Base-by-base conservation (phyloP, 129 eudicot genomes). In the Ambrosia trifida region DNA sequence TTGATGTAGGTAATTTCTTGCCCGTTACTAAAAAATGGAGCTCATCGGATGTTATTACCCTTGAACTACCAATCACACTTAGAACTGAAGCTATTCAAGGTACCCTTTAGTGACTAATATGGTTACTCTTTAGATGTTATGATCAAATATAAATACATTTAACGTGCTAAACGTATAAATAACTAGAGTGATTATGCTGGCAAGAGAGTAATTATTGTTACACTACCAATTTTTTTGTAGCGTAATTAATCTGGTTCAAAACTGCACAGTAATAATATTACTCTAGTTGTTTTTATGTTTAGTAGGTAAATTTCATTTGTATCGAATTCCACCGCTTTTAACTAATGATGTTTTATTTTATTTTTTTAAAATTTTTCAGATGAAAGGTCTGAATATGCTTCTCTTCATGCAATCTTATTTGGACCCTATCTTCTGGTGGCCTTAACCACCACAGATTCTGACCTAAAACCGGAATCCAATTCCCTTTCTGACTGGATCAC, bases 371-470 rank as follows among this genome's bases (percentile, higher is more conserved):
- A 2, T 60, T n/a, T 17, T 59, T 6, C 85, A 94, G 99, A 95
- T 79, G 96, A 95, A 49, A 84, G 97, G 35, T 68, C 82, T 2
- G 83, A 82, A 32, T 90, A 68, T 60, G 82, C 85, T 58, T 86
- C 96, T 16, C 81, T 85, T 59, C 84, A 84, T n/a, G 99, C 97
- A 58, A 76, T 95, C 46, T 72, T 90, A 51, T 95, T 84, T 50
- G 99, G 99, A 14, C 99, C 99, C 10, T 95, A 95, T 73, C 74
- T 95, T 16, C 97, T 95, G 11, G 99, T 83, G 38, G 99, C 94
- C 38, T 63, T 87, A 5, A 83, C 81, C 28, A 81, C 45, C 8
- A 82, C 75, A 41, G 89, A 87, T 50, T 76, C 80, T 69, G 88
- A 88, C 76, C 78, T 95, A 47, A 76, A 83, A 74, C 79, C 76